Conservation (phyloP, 495 filamentous ascomycete genomes). For the Aspergillus campestris region DNA sequence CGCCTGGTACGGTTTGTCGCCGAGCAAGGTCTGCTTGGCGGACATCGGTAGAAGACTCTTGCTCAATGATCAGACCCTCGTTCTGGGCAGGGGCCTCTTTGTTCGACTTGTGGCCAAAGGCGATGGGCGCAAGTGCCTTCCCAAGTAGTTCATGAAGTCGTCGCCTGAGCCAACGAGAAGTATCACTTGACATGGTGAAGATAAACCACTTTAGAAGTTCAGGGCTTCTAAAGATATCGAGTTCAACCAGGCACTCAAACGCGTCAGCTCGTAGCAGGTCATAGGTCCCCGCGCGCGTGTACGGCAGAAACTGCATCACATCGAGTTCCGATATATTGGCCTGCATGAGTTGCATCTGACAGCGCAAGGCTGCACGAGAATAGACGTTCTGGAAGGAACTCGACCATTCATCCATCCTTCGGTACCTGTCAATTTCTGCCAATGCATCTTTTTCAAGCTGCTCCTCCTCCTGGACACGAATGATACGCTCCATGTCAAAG, state of each 20-base stretch:
- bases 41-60: constrained; percentile 58
- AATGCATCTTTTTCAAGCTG: constrained; percentile 61
- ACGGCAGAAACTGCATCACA: constrained; percentile 65
- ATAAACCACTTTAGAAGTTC: constrained; percentile 63
- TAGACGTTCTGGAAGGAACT: constrained; percentile 87
- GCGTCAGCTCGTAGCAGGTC: constrained; percentile 76
- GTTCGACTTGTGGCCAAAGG: constrained; percentile 53
- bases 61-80: constrained; percentile 72
- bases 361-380: constrained; percentile 73
- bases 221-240: constrained; percentile 58
- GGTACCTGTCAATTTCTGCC: constrained; percentile 80
- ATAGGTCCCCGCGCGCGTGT: constrained; percentile 67
- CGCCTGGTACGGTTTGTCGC: constrained; percentile 66
- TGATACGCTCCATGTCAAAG: constrained; percentile 38
- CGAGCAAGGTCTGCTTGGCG: constrained; percentile 63
- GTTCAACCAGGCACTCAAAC: constrained; percentile 70
- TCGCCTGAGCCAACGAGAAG: constrained; percentile 71
- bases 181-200: constrained; percentile 61
- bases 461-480: constrained; percentile 51
- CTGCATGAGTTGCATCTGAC: constrained; percentile 64
- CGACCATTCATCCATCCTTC: constrained; percentile 90
- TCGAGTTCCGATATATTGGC: constrained; percentile 55
- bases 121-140: constrained; percentile 67
- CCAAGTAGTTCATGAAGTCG: constrained; percentile 59
- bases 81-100: constrained; percentile 22